These are phyloP conservation scores for Paramecium sonneborni DNA, from an alignment of 73 alveolate genomes.

Conservation along the genomic window DNA sequence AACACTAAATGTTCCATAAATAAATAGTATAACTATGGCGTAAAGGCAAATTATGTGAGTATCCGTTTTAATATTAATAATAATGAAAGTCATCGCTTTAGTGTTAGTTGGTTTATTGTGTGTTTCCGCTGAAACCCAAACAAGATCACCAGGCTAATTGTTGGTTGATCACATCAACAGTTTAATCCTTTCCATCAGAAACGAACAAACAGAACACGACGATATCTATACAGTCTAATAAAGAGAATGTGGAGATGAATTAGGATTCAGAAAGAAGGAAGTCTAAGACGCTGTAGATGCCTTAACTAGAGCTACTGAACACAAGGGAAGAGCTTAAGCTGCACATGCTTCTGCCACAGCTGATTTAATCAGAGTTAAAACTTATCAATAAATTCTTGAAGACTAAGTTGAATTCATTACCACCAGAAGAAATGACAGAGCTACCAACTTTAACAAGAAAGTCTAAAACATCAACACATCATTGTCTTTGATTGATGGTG, in stretches of 20 bases:
- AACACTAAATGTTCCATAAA: neutral
- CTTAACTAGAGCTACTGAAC: conserved; percentile 58
- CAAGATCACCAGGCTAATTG: conserved; percentile 51
- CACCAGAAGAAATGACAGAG: conserved; percentile 52
- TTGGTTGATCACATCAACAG: conserved; percentile 57
- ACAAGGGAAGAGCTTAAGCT: conserved; percentile 58
- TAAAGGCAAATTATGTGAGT: neutral
- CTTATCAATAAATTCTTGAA: conserved; percentile 43
- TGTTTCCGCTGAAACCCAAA: conserved; percentile 19
- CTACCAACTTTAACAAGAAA: conserved; percentile 40
- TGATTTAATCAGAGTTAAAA: conserved; percentile 40
- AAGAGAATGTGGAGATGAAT: conserved; percentile 55
- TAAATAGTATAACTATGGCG: conserved; percentile 10
- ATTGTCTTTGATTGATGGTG: conserved; percentile 40
- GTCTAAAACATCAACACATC: conserved; percentile 45
- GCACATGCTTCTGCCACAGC: conserved; percentile 55
- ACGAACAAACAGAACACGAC: conserved; percentile 47
- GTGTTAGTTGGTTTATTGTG: conserved; percentile 22
- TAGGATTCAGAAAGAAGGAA: conserved; percentile 64
- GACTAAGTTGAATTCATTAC: conserved; percentile 54
- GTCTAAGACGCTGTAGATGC: conserved; percentile 50
- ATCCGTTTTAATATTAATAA: conserved; percentile 18
- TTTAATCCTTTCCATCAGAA: conserved; percentile 42
- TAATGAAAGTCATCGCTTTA: conserved; percentile 17
- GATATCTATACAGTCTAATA: conserved; percentile 18